phyloP scores from a whole-genome alignment of 2,329 filamentous ascomycete genomes.

The Fusarium cyanostomum region DNA sequence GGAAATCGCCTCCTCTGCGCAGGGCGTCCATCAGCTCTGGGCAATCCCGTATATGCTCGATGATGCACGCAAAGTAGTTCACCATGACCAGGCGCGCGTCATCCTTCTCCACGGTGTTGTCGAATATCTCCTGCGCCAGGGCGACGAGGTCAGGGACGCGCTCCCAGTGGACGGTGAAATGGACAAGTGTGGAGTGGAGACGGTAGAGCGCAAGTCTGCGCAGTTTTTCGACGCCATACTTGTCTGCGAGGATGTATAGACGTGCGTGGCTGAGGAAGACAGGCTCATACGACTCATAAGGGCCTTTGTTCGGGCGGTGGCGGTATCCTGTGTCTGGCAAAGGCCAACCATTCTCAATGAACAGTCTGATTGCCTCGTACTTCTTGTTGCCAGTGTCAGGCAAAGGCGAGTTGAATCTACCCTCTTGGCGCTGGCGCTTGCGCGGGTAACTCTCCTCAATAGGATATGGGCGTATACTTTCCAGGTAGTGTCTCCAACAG shows the following conservation, averaged over 20 bases:
- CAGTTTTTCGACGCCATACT: constrained; percentile 34
- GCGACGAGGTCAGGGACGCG: constrained; percentile 30
- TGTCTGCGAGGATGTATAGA: constrained; percentile 42
- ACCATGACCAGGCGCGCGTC: constrained; percentile 31
- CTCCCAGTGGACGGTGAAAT: constrained; percentile 21
- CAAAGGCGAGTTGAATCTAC: not conserved
- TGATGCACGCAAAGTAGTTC: constrained; percentile 33
- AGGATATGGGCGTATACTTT: not conserved
- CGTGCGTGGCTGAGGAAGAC: constrained; percentile 37
- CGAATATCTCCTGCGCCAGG: constrained; percentile 33
- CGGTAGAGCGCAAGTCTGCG: constrained; percentile 26
- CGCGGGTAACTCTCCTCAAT: not conserved
- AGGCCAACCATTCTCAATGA: too few relatives aligned
- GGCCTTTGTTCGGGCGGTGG: not conserved
- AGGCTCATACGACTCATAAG: constrained; percentile 11
- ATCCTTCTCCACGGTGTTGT: constrained; percentile 35
- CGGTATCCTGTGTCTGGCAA: too few relatives aligned
- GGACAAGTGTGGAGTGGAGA: constrained; percentile 30
- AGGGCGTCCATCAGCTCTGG: constrained; percentile 25
- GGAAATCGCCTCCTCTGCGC: constrained; percentile 33
- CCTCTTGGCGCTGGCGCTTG: constrained; percentile 5
- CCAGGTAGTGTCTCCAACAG: constrained; percentile 1
- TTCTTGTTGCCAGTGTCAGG: constrained; percentile 7
- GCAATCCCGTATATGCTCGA: constrained; percentile 25
- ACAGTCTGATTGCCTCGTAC: constrained; percentile 22